Base-by-base conservation (phyloP, 2,329 filamentous ascomycete species). In the Pseudogymnoascus sp. region DNA sequence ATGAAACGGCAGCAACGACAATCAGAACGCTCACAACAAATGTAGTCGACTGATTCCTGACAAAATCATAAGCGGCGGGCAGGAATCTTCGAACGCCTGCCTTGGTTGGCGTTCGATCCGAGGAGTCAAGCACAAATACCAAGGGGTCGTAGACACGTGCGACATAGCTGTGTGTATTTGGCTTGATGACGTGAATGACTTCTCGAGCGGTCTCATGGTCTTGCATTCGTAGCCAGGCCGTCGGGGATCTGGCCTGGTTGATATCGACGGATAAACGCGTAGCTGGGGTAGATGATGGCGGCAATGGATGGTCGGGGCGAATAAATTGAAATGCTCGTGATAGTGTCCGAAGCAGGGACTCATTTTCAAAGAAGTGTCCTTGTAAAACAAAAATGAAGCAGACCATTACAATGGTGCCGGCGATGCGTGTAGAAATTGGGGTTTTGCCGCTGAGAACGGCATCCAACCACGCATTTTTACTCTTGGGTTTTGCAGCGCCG, bases 141-240 rank as follows among this genome's bases (percentile, higher is more conserved):
- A 91, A 74, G 1, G 89, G 89, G 39, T 92, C 86, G 69, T 88
- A 90, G 1, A 92, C 87, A 47, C 82, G 81, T 20, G 89, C 88
- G 16, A 90, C 78, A 70, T 91, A 90, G 71, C 85, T 88, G 68
- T 89, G 81, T 1, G 85, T 82, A 60, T 81, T 77, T 6, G 89
- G 89, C 65, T 90, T 91, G 67, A 92, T 81, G 33, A 89, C 82
- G n/a, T 84, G 80, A 70, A 92, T 90, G 14, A 92, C 81, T 69
- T 92, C 89, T 37, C 82, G 82, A 2, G 88, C 89, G 1, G 88
- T 91, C 68, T 90, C 87, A 67, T 91, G 88, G 67, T 92, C 89
- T 71, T 92, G 89, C 61, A 91, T 78, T 25, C 83, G 81, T 58
- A 92, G 77, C 89, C 89, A 93, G 14, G 89, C 87, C 3, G 81